These are phyloP conservation scores for Zoysia pacifica DNA, from an alignment of 176 grass and related monocot species.

Conservation along the genomic window DNA sequence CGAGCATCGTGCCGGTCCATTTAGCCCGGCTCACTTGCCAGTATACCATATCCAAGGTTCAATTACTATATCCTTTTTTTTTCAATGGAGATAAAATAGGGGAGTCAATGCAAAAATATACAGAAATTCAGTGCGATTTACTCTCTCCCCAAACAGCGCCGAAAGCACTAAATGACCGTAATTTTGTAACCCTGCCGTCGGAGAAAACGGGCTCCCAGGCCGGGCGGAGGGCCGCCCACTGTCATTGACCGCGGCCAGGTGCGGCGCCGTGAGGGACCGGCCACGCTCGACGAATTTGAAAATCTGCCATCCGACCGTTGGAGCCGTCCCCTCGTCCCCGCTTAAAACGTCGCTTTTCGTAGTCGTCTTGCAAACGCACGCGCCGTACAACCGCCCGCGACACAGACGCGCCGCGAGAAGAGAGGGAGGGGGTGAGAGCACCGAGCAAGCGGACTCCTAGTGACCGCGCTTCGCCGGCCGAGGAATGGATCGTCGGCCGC, in stretches of 20 bases:
- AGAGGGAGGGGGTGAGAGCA: background rate
- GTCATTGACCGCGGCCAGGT: no score
- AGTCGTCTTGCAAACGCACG: background rate
- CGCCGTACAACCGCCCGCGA: background rate
- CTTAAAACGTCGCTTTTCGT: background rate
- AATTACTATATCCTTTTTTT: background rate
- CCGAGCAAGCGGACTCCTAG: background rate
- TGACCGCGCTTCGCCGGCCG: background rate
- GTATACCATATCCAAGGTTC: background rate
- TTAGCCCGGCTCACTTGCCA: no score
- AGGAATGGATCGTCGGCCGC: constrained; percentile 64
- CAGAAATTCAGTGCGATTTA: background rate
- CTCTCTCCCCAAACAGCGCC: background rate
- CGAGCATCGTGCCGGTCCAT: no score
- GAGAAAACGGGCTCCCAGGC: no score
- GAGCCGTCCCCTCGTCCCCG: background rate
- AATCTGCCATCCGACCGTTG: constrained; percentile 44
- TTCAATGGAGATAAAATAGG: background rate
- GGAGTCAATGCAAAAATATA: background rate
- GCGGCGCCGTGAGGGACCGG: no score
- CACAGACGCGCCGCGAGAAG: no score
- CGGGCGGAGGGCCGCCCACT: no score
- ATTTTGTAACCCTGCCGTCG: no score
- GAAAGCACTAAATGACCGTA: no score
- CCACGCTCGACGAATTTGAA: no score